Base-by-base conservation (phyloP, 768 basidiomycete genomes). In the Arthromyces matolae region DNA sequence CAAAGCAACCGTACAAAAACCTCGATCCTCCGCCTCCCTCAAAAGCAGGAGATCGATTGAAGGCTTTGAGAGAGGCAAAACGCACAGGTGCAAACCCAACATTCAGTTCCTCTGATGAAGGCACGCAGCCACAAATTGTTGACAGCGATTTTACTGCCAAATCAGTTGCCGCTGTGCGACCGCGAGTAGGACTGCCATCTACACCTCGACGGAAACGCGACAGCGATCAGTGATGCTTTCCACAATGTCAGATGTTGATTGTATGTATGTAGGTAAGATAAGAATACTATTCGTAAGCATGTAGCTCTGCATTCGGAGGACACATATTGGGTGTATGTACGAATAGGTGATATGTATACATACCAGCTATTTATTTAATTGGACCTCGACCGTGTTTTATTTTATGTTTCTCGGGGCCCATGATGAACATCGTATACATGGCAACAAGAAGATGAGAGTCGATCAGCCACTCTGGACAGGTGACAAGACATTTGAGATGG, bases 1-100 rank as follows among this genome's bases (percentile, higher is more conserved):
- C 44, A 23, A 47, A 45, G 16, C 54, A 49, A 23, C 32, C 13
- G 16, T 39, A 6, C 23, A 27, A 37, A 24, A 8, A 12, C n/a
- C 55, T 62, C 45, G 55, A 62, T 28, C 42, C 28, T 14, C 40
- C 53, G 34, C 50, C 33, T 20, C 58, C 65, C 10, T 73, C 70
- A 8, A 72, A 63, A 53, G 71, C 73, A 6, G 65, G 67, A 2
- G 69, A 79, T 50, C 72, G 79, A 27, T 60, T 81, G 42, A 77
- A 70, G 58, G 75, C 73, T 16, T 50, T 80, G 18, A 69, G 80
- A 18, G 77, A 79, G 49, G 75, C 73, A 22, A 78, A 72, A 59
- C 73, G 76, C 9, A 60, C 57, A 16, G 67, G 43, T 27, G 18
- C 35, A 20, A 45, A 27, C 8, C 22, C 44, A 13, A 23, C 25